Evolutionary conservation across 768 basidiomycete genomes (phyloP).

Genomic region (Pleurotus giganteus): DNA sequence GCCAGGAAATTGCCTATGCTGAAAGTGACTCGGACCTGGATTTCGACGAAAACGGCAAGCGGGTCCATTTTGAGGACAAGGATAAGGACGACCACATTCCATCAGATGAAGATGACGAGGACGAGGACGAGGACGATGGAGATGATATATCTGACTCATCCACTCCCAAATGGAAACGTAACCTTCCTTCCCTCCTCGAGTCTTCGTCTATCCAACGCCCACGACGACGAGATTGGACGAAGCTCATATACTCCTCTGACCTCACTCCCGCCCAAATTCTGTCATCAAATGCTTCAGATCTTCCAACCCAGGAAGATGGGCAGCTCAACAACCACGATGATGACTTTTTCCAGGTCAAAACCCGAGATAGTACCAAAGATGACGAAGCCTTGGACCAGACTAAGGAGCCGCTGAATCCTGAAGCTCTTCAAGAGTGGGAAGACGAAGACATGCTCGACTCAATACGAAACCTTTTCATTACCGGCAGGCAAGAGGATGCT

Average conservation of each 20-base stretch:
- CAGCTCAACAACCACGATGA: conserved; percentile 49
- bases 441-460: conserved; percentile 84
- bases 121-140: conserved; percentile 33
- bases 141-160: conserved; percentile 26
- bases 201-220: conserved; percentile 32
- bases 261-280: conserved; percentile 72
- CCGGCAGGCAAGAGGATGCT: conserved; percentile 47
- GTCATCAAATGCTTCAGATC: conserved; percentile 26
- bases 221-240: conserved; percentile 73
- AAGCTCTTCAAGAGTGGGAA: conserved; percentile 72
- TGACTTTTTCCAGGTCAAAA: conserved; percentile 72
- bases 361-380: conserved; percentile 25
- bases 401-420: conserved; percentile 53
- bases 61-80: conserved; percentile 48
- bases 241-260: conserved; percentile 73
- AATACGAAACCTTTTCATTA: conserved; percentile 88
- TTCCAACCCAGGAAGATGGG: conserved; percentile 15
- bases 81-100: conserved; percentile 42
- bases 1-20: conserved; percentile 58
- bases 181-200: conserved; percentile 48
- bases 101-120: conserved; percentile 48
- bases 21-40: conserved; percentile 78
- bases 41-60: conserved; percentile 38
- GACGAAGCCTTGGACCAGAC: conserved; percentile 65
- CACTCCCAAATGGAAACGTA: conserved; percentile 72